Evolutionary conservation across 371 early-diverging fungal genomes (phyloP), one percentile per base, ranked within the genome.

Genomic region (Quaeritorhiza haematococci): DNA sequence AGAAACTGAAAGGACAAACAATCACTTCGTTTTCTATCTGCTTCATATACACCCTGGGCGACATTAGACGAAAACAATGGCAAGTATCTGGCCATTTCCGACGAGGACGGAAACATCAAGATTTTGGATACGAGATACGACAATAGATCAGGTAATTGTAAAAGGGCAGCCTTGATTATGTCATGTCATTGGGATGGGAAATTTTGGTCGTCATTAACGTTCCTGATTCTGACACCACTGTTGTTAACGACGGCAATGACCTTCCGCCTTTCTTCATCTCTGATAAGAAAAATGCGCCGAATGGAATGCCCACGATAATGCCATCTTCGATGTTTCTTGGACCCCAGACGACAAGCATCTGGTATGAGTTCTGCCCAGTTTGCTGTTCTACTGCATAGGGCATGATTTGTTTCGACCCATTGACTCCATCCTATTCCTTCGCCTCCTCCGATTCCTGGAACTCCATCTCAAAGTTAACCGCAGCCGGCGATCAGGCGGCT

Each of bases 251-350:
- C 24, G 46, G 19, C 13, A 45, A 7, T 35, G 7, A 49, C 15
- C 15, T 5, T 15, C 54, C 10, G 10, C 33, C 38, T 35, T 56
- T 8, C 32, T 3, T 27, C 32, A n/a, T 13, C 19, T 13, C 32
- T 23, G 7, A 13, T 51, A 38, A n/a, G 47, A 51, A 27, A 30
- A 53, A 45, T 45, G 46, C n/a, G n/a, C n/a, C n/a, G 46, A 33
- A 41, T 70, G 67, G 67, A 2, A 23, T 13, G 74, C 79, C 21
- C 85, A 87, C 49, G 48, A 63, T 28, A 80, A 83, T 53, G 78
- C 82, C n/a, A 71, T 84, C 2, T 69, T 80, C 33, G 82, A 84
- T 61, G 61, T 84, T 21, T 69, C 74, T 45, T 87, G 84, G 84
- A 74, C 75, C 47, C 21, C 49, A 2, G 78, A 82, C 45, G 84